Evolutionary conservation across 108 stramenopile genomes (phyloP).

Genomic region (Seminavis robusta): DNA sequence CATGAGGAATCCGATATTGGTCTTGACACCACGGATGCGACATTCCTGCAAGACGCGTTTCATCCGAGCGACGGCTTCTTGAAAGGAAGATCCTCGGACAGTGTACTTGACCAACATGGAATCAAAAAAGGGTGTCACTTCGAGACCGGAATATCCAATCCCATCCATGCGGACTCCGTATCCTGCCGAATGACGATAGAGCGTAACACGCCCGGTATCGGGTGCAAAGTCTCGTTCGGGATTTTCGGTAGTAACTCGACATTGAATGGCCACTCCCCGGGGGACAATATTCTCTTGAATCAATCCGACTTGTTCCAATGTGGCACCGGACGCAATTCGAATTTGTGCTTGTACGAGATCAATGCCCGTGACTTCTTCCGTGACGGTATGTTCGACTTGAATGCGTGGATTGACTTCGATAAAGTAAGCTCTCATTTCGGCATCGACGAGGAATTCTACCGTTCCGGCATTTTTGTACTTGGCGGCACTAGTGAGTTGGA

Average conservation of each 20-base stretch:
- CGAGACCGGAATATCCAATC: slow-evolving; percentile 60
- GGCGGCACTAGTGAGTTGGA: slow-evolving; percentile 56
- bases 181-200: slow-evolving; percentile 89
- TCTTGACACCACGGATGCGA: slow-evolving; percentile 86
- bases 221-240: slow-evolving; percentile 88
- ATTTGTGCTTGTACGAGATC: slow-evolving; percentile 95
- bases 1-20: slow-evolving; percentile 83
- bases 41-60: slow-evolving; percentile 76
- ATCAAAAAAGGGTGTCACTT: slow-evolving; percentile 72
- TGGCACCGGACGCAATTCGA: slow-evolving; percentile 87
- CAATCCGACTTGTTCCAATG: slow-evolving; percentile 68
- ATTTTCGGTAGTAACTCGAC: slow-evolving; percentile 95
- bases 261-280: slow-evolving; percentile 90
- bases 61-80: slow-evolving; percentile 83
- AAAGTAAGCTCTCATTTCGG: slow-evolving; percentile 85
- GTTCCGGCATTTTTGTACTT: slow-evolving; percentile 95
- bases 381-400: slow-evolving; percentile 92
- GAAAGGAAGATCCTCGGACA: slow-evolving; percentile 71
- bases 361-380: slow-evolving; percentile 86
- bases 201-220: slow-evolving; percentile 90
- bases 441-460: slow-evolving; percentile 95
- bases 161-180: slow-evolving; percentile 94
- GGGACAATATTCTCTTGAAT: slow-evolving; percentile 60
- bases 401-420: slow-evolving; percentile 94
- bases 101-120: slow-evolving; percentile 89